Percentiles rank a stretch among this genome's conserved stretches.
Evolutionary conservation across 148 eudicot genomes (phyloP).

Genomic region (Persicaria maculosa): DNA sequence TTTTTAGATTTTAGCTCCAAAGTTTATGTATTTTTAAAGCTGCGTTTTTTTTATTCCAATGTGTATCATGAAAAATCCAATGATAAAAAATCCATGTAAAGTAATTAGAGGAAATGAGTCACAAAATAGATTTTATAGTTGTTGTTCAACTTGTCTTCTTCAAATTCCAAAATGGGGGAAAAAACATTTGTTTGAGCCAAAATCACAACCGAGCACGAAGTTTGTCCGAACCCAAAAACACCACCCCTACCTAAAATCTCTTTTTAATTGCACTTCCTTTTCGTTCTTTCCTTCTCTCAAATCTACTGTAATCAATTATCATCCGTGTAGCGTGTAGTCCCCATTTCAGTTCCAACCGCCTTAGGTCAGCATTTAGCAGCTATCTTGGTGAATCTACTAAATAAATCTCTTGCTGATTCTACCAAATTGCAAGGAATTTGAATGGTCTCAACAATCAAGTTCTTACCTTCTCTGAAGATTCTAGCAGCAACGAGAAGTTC

Average conservation of each 20-base stretch:
- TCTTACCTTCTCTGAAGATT: no score
- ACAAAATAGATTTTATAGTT: no score
- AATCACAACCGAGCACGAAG: constrained; percentile 2
- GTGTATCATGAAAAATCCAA: no score
- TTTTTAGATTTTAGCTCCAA: no score
- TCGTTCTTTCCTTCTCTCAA: neutral
- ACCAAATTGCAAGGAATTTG: neutral
- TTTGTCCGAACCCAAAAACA: neutral
- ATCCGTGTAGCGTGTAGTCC: neutral
- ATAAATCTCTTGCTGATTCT: neutral
- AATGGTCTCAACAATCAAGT: neutral
- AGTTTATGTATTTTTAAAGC: no score
- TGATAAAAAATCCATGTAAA: no score
- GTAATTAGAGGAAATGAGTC: no score
- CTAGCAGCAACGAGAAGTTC: no score
- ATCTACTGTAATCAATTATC: neutral
- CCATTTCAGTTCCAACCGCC: constrained; percentile 7
- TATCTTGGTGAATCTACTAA: neutral
- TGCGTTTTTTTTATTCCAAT: no score
- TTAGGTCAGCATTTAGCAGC: neutral
- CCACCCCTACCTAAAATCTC: neutral
- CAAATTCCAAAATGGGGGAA: neutral
- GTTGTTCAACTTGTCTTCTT: neutral
- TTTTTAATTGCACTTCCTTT: neutral
- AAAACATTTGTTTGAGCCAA: constrained; percentile 2